Base-by-base conservation (phyloP, 495 filamentous ascomycete genomes). In the Talaromyces liani region DNA sequence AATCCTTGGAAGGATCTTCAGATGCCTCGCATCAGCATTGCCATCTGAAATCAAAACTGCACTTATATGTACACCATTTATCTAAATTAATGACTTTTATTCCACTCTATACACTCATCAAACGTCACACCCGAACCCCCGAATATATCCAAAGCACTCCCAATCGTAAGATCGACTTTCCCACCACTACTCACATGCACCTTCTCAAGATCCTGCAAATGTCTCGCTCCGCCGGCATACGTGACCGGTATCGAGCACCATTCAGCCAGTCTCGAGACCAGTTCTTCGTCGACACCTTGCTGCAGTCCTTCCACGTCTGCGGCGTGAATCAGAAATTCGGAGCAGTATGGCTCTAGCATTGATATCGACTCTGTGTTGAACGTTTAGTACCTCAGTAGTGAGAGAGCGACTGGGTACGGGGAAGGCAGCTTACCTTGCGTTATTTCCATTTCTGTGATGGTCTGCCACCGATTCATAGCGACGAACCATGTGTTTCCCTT, bases 381-480 rank as follows among this genome's bases (percentile, higher is more conserved):
- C 2, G 45, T 41, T 18, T 4, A 63, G 34, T 22, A 31, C 49
- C 27, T n/a, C n/a, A n/a, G n/a, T n/a, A n/a, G n/a, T n/a, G n/a
- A n/a, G n/a, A n/a, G n/a, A n/a, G n/a, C n/a, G n/a, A n/a, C n/a
- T n/a, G n/a, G n/a, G 10, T 25, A 27, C 16, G 22, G 20, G 63
- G 25, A 24, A 16, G 33, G 24, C 5, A 24, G 67, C 80, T 58
- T 77, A 91, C 94, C 88, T 79, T 88, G 78, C 69, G 85, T 91
- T 62, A 98, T 85, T 69, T 97, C 93, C 87, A 95, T 92, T 71
- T 96, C 91, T 1, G 94, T 98, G 63, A 98, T 87, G 4, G 90
- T 93, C 78, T 97, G 93, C 94, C 94, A 98, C 74, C 95, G 93
- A 72, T 98, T 88, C 91, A 94, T 98, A 47, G 94, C 93, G 31